phyloP scores from a whole-genome alignment of 805 yeast species.

The Yarrowia alimentaria region DNA sequence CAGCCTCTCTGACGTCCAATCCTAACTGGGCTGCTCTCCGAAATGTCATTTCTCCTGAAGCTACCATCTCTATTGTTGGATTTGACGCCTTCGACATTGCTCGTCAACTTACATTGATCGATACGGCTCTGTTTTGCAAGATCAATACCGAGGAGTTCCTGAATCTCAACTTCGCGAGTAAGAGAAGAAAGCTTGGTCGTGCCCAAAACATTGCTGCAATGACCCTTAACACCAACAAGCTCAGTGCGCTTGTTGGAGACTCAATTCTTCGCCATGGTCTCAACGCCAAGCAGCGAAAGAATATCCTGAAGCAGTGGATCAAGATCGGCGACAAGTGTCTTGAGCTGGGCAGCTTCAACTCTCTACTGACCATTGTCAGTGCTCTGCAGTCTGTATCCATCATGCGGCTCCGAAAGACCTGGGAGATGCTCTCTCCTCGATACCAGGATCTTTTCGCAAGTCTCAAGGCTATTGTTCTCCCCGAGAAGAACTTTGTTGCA shows the following conservation, averaged over 20 bases:
- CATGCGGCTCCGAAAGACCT: slow-evolving; percentile 38
- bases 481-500: slow-evolving; percentile 41
- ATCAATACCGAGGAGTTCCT: slow-evolving; percentile 39
- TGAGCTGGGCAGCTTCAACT: slow-evolving; percentile 39
- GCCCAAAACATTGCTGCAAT: slow-evolving; percentile 39
- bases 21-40: slow-evolving; percentile 26
- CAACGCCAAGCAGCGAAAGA: slow-evolving; percentile 37
- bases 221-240: slow-evolving; percentile 38
- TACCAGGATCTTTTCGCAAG: slow-evolving; percentile 34
- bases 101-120: slow-evolving; percentile 40
- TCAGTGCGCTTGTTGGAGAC: slow-evolving; percentile 42
- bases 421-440: slow-evolving; percentile 39
- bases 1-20: slow-evolving; percentile 15
- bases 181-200: slow-evolving; percentile 36
- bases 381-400: slow-evolving; percentile 42
- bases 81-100: slow-evolving; percentile 40
- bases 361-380: slow-evolving; percentile 38
- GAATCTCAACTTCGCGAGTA: slow-evolving; percentile 39
- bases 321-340: slow-evolving; percentile 39
- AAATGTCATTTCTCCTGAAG: slow-evolving; percentile 21
- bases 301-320: slow-evolving; percentile 42
- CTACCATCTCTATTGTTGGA: slow-evolving; percentile 33
- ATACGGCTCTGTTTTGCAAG: slow-evolving; percentile 36
- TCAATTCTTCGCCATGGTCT: slow-evolving; percentile 37
- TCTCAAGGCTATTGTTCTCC: slow-evolving; percentile 37